Evolutionary conservation across 208 protist genomes (phyloP), one percentile per base, ranked within the genome.

Genomic region (Trypanosomatidae sp.): DNA sequence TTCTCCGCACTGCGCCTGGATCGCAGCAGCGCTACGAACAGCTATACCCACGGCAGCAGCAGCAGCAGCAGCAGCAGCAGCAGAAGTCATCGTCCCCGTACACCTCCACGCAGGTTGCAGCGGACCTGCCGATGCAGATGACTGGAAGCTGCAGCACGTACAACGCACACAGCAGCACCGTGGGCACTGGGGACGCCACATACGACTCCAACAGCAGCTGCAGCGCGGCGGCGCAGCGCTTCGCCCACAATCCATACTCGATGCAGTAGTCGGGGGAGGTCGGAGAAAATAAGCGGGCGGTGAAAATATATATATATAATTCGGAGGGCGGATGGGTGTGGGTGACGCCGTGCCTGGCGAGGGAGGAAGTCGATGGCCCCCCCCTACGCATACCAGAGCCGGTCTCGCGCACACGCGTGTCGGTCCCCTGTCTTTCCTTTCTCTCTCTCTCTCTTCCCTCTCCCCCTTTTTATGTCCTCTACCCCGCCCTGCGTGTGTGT

Each of bases 201-300:
- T 25, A n/a, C 52, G 52, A 62, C 66, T 73, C 39, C 25, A 78
- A 69, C 52, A 49, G n/a, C 69, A 66, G n/a, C 69, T 67, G 25
- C 66, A 64, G 28, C 50, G 60, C 39, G 4, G 66, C 44, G 25
- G 46, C 71, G 44, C 52, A 58, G 28, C 80, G 80, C 3, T 84
- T 84, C 30, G 59, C 72, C 15, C 76, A 79, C 69, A 84, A 84
- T 46, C 79, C 79, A 8, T 84, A 84, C 71, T 58, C 62, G 13
- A 79, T 79, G 74, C 50, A 73, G 36, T 79, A 72, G 60, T 17
- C 12, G 25, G 4, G 33, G 19, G 9, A 19, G 2, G 25, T 9
- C 6, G 3, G 2, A 55, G n/a, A 55, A 22, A 10, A 28, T 39
- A 58, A 6, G 25, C 6, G n/a, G 5, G 50, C 50, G 50, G 7